Evolutionary conservation across 768 basidiomycete genomes (phyloP).

Genomic region (Coprinopsis strossmayeri): DNA sequence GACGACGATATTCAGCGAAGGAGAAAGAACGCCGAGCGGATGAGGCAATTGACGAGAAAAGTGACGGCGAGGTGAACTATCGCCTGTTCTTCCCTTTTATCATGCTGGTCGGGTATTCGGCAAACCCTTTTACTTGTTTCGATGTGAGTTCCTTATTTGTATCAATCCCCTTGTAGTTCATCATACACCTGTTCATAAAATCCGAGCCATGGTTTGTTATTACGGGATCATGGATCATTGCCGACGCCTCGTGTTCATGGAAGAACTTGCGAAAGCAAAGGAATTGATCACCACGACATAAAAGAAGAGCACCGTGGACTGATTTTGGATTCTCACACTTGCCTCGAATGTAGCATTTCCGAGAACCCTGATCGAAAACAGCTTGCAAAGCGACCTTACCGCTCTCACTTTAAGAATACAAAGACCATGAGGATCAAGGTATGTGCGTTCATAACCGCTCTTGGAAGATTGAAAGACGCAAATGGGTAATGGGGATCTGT

Average conservation of each 20-base stretch:
- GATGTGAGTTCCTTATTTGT: conserved; percentile 3
- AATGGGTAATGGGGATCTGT: conserved; percentile 2
- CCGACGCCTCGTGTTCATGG: conserved; percentile 7
- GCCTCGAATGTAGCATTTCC: background rate
- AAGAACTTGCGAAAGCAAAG: background rate
- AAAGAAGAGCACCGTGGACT: background rate
- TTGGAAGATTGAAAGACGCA: conserved; percentile 2
- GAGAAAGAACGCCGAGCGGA: conserved; percentile 66
- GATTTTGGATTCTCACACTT: background rate
- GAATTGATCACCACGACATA: background rate
- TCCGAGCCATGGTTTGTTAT: background rate
- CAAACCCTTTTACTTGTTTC: background rate
- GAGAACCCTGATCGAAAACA: too few species aligned
- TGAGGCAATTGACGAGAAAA: conserved; percentile 57
- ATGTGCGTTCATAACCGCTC: too few species aligned
- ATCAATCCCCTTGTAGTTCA: too few species aligned
- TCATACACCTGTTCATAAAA: too few species aligned
- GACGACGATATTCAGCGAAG: conserved; percentile 70
- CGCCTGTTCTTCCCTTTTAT: background rate
- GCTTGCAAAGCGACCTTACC: too few species aligned
- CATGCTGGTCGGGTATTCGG: background rate
- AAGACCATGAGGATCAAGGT: too few species aligned
- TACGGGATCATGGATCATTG: too few species aligned
- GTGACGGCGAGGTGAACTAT: conserved; percentile 23
- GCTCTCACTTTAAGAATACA: too few species aligned